Conservation (phyloP, 768 basidiomycete genomes). For the Mycena indigotica region DNA sequence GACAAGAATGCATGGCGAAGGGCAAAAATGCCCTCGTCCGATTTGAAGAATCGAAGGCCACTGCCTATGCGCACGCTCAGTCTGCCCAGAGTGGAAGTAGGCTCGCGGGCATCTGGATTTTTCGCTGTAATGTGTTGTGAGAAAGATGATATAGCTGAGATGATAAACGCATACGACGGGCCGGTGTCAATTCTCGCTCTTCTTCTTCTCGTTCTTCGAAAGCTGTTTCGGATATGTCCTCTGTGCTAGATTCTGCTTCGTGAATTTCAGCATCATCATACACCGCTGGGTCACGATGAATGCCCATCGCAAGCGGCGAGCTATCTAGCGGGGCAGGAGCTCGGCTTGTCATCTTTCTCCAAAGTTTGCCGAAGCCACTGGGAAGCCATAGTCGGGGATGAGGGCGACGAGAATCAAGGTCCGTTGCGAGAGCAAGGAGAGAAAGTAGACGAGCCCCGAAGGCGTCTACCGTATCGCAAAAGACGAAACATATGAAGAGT, state of each 20-base stretch:
- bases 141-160: neutral
- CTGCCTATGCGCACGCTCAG: slow-evolving; percentile 34
- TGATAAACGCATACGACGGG: slow-evolving; percentile 10
- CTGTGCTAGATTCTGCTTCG: slow-evolving; percentile 19
- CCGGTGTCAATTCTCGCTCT: slow-evolving; percentile 1
- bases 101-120: slow-evolving; percentile 48
- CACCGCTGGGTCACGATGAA: slow-evolving; percentile 36
- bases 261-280: slow-evolving; percentile 21
- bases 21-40: slow-evolving; percentile 44
- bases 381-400: slow-evolving; percentile 45
- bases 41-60: slow-evolving; percentile 41
- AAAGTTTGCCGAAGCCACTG: slow-evolving; percentile 41
- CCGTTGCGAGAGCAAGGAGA: slow-evolving; percentile 34
- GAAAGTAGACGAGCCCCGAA: slow-evolving; percentile 40
- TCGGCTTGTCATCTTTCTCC: slow-evolving; percentile 35
- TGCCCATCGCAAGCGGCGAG: slow-evolving; percentile 41
- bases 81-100: slow-evolving; percentile 37
- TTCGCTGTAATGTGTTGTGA: slow-evolving; percentile 23
- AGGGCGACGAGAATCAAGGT: slow-evolving; percentile 39
- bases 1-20: slow-evolving; percentile 43
- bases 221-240: slow-evolving; percentile 17
- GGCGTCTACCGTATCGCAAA: slow-evolving; percentile 43
- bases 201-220: slow-evolving; percentile 22
- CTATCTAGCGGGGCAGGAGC: slow-evolving; percentile 34
- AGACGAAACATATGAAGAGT: slow-evolving; percentile 49